A percentile compares a stretch with the other conserved stretches of the same genome.
phyloP scores from a whole-genome alignment of 73 alveolate species.

The Paramecium pentaurelia region DNA sequence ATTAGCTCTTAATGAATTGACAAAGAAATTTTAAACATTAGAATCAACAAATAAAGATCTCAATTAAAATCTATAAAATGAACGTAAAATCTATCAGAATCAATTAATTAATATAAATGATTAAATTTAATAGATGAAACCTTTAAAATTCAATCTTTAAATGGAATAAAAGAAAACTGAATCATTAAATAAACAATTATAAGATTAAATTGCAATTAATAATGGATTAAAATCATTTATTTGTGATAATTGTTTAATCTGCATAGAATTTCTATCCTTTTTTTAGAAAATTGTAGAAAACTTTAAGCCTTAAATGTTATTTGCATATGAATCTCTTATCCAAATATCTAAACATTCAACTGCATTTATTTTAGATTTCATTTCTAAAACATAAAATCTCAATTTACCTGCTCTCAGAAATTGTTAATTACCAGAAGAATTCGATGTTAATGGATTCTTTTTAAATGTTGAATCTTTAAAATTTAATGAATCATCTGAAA shows the following conservation, averaged over 20 bases:
- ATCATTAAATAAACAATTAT: neutral
- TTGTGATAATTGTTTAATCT: slow-evolving; percentile 2
- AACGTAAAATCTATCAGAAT: neutral
- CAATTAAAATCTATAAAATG: neutral
- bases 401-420: slow-evolving; percentile 3
- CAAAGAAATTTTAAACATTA: neutral
- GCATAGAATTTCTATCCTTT: neutral
- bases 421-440: slow-evolving; percentile 30
- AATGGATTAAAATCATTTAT: neutral
- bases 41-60: neutral
- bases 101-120: slow-evolving; percentile 7
- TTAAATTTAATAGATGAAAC: neutral
- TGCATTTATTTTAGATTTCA: neutral
- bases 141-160: neutral
- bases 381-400: slow-evolving; percentile 22
- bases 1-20: neutral
- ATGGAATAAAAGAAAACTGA: slow-evolving; percentile 33
- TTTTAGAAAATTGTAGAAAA: neutral
- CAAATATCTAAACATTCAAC: neutral
- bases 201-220: neutral
- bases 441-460: slow-evolving; percentile 39
- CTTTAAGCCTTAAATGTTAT: neutral
- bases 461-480: neutral
- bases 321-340: neutral
- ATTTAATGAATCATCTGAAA: neutral